Base-by-base conservation (phyloP, 805 yeast genomes). In the Metschnikowia amazonensis region DNA sequence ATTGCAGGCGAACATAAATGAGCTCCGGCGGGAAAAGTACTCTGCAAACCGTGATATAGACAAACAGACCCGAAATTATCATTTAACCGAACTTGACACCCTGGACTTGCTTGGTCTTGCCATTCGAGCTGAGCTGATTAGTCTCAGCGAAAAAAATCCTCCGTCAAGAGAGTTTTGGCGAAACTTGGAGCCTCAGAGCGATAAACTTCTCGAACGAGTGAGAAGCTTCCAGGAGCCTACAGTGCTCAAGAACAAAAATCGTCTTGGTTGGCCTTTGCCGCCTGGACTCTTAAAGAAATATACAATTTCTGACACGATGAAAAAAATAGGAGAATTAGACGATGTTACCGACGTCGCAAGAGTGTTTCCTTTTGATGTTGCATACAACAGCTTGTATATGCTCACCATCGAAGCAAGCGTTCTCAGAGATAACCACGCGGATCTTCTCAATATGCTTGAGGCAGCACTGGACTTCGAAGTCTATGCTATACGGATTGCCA, bases 321-420 rank as follows among this genome's bases (percentile, higher is more conserved):
- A n/a, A 28, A 37, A 28, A 37, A 28, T 37, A 27, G 8, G 24
- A 18, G 25, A 37, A 27, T 20, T 37, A 14, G 41, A 37, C 24
- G 33, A 27, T 18, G 17, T 20, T n/a, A 27, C 23, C 33, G 41
- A 37, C 13, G 24, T 37, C 25, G 13, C 33, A 27, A 27, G 27
- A 17, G 33, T 37, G 13, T 54, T 65, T 16, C 72, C 72, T 9
- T 66, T 50, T 43, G 72, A 69, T 42, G 30, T 70, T 2, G 36
- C 46, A 16, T 70, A 57, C 49, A 56, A 57, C 30, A 59, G 52
- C 23, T 60, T 56, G 36, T 51, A 51, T 37, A 36, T 69, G 9
- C 52, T 70, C 9, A 62, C 70, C 7, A 64, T 70, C 2, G 72
- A 67, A 45, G 48, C 51, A 3, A 58, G 63, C 11, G 55, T 62